Base-by-base conservation (phyloP, 2,329 filamentous ascomycete genomes). In the Paraconiothyrium sp. region DNA sequence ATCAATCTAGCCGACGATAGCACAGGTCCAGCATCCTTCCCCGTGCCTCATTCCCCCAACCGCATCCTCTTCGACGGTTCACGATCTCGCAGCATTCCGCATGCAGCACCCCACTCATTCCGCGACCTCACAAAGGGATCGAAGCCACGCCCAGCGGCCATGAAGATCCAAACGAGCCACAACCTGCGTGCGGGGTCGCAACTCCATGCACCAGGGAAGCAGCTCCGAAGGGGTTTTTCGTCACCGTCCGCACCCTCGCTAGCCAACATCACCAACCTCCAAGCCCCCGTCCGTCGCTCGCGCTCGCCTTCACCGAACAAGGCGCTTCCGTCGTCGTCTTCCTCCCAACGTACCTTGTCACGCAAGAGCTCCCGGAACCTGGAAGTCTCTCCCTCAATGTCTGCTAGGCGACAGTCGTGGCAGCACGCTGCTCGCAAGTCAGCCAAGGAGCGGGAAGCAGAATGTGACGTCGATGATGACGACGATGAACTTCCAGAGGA, bases 401-500 rank as follows among this genome's bases (percentile, higher is more conserved):
- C 56, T 41, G 85, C 54, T 54, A 72, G 73, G 63, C 82, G 88
- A 48, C 76, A 79, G 62, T 83, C 81, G 49, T 94, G 90, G 91
- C 90, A 93, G 75, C 85, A 89, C 0, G 86, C 82, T 48, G 67
- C 70, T 35, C 84, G 89, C 60, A 94, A 93, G 76, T 88, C 89
- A 0, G 84, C 87, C 0, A 80, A 89, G 62, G 88, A 94, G 70
- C 82, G 93, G 56, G 92, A 95, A 74, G 86, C 87, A 58, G 92
- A 94, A 73, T 94, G 92, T 41, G 39, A 41, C n/a, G 37, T 41
- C 68, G 90, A 94, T 67, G 90, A 93, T 57, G 89, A 88, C 49
- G 91, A 93, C 71, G 88, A 92, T 64, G 84, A 86, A 60, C 89
- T 95, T 34, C 92, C 92, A 0, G 91, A 94, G 30, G 91, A 92